Base-by-base conservation (phyloP, 768 basidiomycete species). In the Terana coerulea region DNA sequence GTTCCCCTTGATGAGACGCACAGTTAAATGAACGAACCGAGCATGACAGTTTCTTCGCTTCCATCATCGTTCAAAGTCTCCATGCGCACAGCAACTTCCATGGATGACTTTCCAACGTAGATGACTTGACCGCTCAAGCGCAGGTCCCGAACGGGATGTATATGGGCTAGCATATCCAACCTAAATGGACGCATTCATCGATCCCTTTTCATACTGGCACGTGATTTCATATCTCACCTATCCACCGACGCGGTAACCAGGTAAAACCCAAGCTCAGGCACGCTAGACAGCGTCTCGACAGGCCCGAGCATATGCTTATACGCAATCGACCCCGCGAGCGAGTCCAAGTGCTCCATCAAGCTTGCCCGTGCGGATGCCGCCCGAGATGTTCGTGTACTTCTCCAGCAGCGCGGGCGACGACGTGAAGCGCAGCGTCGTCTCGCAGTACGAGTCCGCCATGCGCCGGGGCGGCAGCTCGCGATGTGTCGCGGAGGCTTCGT, bases 51-150 rank as follows among this genome's bases (percentile, higher is more conserved):
- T 55, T 83, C 75, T 15, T 80, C 78, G 4, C 71, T 67, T 28
- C 69, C 70, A 15, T 70, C 71, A n/a, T 60, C 61, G 17, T 73
- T 73, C 25, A 83, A 66, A 2, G 74, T 80, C 62, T 91, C 88
- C 85, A 92, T 87, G 64, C 86, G 87, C 36, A 94, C 84, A 3
- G 81, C 86, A n/a, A 92, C 81, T 62, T 92, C 89, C 81, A 92
- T 88, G 0, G 86, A 88, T 49, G 83, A 86, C 41, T 64, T 72
- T 0, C 89, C 91, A 0, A 84, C 84, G 58, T 84, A 86, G 29
- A 91, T 84, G 17, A 92, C 88, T 60, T 91, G 88, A 0, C 90
- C 91, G 31, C 84, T 84, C 29, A 91, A 69, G 24, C 86, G 75
- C 21, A 91, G 73, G 63, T 92, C 88, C 9, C 81, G 75, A 10